Evolutionary conservation across 2,329 filamentous ascomycete genomes (phyloP), one percentile per base, ranked within the genome.

Genomic region (Aureobasidium melanogenum): DNA sequence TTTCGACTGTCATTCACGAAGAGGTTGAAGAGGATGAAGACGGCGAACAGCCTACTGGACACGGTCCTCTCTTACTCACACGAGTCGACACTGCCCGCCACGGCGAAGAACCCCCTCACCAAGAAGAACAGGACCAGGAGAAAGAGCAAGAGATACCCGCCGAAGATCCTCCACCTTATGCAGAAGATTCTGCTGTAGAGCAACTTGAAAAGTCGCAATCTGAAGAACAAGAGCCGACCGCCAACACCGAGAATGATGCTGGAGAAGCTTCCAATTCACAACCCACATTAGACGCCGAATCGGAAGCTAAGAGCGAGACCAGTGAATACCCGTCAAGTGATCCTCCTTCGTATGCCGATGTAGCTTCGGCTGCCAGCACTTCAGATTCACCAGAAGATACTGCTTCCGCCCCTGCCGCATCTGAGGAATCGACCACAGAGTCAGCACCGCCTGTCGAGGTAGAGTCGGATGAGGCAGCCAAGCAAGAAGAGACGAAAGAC

Each of bases 1-100:
- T 96, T 22, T 85, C 86, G 1, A 94, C 90, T 0, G 91, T 96
- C 15, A 82, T 90, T 38, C 91, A 96, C 71, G 85, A 90, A 54
- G 86, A 89, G 60, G 91, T 95, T 68, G 91, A 96, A 63, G 84
- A 88, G 39, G 74, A 75, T 15, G 60, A 67, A 15, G 66, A 66
- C 17, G 61, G 63, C n/a, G 56, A 59, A 2, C 56, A 50, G 17
- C 34, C 43, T 4, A 59, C 44, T 44, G 44, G 32, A 30, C 43
- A 48, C 41, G 43, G 30, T 22, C 32, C 44, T 22, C 32, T 46
- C 8, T 10, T 34, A 24, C 44, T 59, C 32, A 48, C 26, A n/a
- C 44, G 56, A 28, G 44, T 59, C 22, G 56, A 59, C n/a, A 59
- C 56, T 26, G 56, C 34, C 15, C 22, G 26, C 2, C 56, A 59